Conservation (phyloP, 208 protist species). For the Trypanosoma brucei region DNA sequence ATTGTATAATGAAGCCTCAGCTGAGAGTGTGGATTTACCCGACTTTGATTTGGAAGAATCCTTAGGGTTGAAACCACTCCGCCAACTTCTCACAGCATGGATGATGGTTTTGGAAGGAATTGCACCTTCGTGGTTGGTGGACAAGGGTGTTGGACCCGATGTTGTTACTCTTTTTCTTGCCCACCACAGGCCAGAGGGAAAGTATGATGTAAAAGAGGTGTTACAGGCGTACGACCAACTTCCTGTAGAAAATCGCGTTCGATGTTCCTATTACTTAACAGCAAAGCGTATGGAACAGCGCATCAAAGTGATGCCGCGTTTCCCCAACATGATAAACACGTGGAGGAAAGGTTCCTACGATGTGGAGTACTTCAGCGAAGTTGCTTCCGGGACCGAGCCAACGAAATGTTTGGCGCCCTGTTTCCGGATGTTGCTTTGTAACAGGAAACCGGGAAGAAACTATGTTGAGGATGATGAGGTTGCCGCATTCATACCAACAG, state of each 20-base stretch:
- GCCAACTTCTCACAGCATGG: slow-evolving; percentile 42
- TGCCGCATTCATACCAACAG: slow-evolving; percentile 39
- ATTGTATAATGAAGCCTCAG: slow-evolving; percentile 11
- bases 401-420: slow-evolving; percentile 27
- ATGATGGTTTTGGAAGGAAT: slow-evolving; percentile 45
- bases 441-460: slow-evolving; percentile 33
- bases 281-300: slow-evolving; percentile 42
- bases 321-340: slow-evolving; percentile 31
- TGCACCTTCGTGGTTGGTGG: slow-evolving; percentile 33
- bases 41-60: slow-evolving; percentile 16
- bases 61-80: slow-evolving; percentile 6
- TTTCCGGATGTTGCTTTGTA: slow-evolving; percentile 59
- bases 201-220: slow-evolving; percentile 32
- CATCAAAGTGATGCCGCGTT: slow-evolving; percentile 45
- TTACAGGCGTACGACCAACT: slow-evolving; percentile 19
- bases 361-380: slow-evolving; percentile 38
- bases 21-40: slow-evolving; percentile 6
- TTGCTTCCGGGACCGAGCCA: slow-evolving; percentile 25
- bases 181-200: slow-evolving; percentile 32
- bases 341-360: slow-evolving; percentile 71
- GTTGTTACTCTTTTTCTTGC: slow-evolving; percentile 37
- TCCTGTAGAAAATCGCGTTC: slow-evolving; percentile 40
- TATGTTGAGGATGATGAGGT: slow-evolving; percentile 40
- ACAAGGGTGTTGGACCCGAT: slow-evolving; percentile 32
- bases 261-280: slow-evolving; percentile 42